Evolutionary conservation across 148 eudicot species (phyloP), one percentile per base, ranked within the genome.

Genomic region (Hydrangea macrophylla): DNA sequence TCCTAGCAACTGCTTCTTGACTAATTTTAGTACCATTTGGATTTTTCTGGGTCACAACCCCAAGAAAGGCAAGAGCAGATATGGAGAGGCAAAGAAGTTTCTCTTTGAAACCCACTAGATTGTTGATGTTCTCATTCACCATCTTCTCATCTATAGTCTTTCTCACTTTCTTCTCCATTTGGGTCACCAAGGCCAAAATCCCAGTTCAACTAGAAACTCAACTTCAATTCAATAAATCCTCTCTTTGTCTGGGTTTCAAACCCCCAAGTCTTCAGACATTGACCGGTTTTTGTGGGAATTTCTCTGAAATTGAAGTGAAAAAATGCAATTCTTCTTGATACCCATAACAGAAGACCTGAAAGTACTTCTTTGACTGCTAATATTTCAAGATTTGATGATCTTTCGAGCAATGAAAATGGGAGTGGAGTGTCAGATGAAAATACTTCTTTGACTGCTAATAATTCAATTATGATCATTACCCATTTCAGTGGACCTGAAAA

Each of bases 41-140:
- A n/a, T n/a, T n/a, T n/a, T n/a, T n/a, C n/a, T n/a, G n/a, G n/a
- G n/a, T n/a, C n/a, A n/a, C n/a, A n/a, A n/a, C n/a, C n/a, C n/a
- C n/a, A n/a, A 23, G 3, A n/a, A n/a, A n/a, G n/a, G n/a, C n/a
- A n/a, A n/a, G n/a, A n/a, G n/a, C n/a, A n/a, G n/a, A 68, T 51
- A 92, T 92, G 90, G 96, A 89, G 79, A 87, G 67, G 69, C 90
- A 80, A 45, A 83, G 73, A 73, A 84, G 81, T 64, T 82, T 82
- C 57, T 78, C 88, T 26, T 53, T 81, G 36, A 89, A 81, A 71
- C 76, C 84, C 60, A 70, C 82, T 13, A 85, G 77, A 75, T 76
- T 81, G 73, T 32, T 82, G 73, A 66, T 81, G 8, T 68, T 88
- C 48, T 83, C 85, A 54, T 55, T 87, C 63, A 82, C 90, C 25